Percentiles rank a stretch among this genome's conserved stretches.
phyloP scores from a whole-genome alignment of 164 flowering plant species.

The Chimonanthus salicifolius region DNA sequence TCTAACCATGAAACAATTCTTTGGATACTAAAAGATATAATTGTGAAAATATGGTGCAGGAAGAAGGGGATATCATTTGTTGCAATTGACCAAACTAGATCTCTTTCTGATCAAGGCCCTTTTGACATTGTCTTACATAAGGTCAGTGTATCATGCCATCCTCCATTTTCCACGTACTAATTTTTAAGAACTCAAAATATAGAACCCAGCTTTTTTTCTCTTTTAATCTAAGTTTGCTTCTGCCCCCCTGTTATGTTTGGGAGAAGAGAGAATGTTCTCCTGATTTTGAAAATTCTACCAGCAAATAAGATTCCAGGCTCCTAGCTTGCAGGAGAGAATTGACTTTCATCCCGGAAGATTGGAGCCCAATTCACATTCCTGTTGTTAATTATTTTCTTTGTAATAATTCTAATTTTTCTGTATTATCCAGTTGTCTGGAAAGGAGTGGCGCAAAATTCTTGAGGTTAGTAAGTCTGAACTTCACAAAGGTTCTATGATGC shows the following conservation, averaged over 20 bases:
- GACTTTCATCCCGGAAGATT: background rate
- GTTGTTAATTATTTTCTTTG: background rate
- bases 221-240: background rate
- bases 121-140: constrained; percentile 86
- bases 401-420: background rate
- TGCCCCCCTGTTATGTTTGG: background rate
- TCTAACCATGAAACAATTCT: background rate
- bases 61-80: constrained; percentile 76
- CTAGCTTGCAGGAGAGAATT: background rate
- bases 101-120: constrained; percentile 90
- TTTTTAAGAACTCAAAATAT: background rate
- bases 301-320: background rate
- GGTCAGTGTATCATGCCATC: constrained; percentile 33
- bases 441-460: constrained; percentile 80
- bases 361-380: background rate
- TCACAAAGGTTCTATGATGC: too few species aligned
- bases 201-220: background rate
- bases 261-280: background rate
- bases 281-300: background rate
- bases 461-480: constrained; percentile 56
- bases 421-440: constrained; percentile 32
- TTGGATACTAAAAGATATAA: background rate
- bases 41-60: constrained; percentile 34
- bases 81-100: constrained; percentile 58
- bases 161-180: background rate